Percentiles rank a stretch among this genome's conserved stretches.
phyloP scores from a whole-genome alignment of 495 filamentous ascomycete species.

The Rostrohypoxylon terebratum region DNA sequence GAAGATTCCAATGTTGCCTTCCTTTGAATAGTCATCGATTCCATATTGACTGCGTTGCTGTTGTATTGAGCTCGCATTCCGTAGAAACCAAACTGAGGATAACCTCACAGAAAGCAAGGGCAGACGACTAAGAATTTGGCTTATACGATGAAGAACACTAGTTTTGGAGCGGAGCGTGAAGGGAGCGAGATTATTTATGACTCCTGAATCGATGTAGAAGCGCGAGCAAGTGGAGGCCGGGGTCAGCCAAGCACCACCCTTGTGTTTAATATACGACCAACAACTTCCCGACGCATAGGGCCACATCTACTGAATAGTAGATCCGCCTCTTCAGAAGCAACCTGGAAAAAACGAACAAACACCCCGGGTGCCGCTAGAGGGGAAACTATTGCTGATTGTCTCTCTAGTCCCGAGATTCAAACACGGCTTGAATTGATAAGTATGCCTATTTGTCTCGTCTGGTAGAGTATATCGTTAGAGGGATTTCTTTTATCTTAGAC shows the following conservation, averaged over 20 bases:
- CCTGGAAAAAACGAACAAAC: constrained; percentile 14
- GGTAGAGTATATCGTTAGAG: constrained; percentile 15
- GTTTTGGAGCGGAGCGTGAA: constrained; percentile 30
- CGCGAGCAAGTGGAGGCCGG: constrained; percentile 19
- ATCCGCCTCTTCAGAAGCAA: constrained; percentile 34
- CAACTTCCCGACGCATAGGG: constrained; percentile 35
- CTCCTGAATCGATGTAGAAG: constrained; percentile 31
- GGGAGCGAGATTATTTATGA: constrained; percentile 44
- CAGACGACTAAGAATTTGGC: constrained; percentile 8
- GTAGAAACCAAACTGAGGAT: constrained; percentile 4
- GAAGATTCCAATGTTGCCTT: not conserved
- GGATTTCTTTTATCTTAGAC: constrained; percentile 7
- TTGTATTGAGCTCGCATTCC: constrained; percentile 27
- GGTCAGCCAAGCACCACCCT: constrained; percentile 27
- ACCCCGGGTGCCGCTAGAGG: constrained; percentile 41
- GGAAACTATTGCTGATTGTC: constrained; percentile 27
- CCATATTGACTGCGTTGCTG: constrained; percentile 29
- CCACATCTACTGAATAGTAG: constrained; percentile 43
- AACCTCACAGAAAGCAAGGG: constrained; percentile 27
- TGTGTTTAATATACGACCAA: constrained; percentile 48
- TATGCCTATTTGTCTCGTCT: constrained; percentile 26
- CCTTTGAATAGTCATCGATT: constrained; percentile 16
- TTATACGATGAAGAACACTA: constrained; percentile 5
- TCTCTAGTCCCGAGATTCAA: constrained; percentile 37
- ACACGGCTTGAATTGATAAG: constrained; percentile 27